Percentiles rank a stretch among this genome's conserved stretches.
Conservation (phyloP, 2,329 filamentous ascomycete species). For the Scedosporium boydii region DNA sequence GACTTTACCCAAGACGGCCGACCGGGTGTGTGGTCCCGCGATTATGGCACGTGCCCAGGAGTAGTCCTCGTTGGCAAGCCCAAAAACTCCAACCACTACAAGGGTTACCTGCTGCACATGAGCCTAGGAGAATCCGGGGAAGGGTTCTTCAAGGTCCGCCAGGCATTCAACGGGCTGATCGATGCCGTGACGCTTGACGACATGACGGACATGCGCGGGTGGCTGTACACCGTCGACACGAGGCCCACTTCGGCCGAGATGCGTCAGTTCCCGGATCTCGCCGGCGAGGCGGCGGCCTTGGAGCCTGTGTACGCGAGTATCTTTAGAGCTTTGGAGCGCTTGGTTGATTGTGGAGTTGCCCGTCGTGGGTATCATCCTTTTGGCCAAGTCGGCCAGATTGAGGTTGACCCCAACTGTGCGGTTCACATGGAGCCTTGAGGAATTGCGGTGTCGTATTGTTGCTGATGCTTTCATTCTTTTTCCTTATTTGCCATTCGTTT, state of each 20-base stretch:
- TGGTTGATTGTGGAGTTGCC: background rate
- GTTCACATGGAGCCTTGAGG: background rate
- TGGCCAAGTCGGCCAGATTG: background rate
- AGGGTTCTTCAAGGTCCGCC: background rate
- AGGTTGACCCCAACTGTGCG: background rate
- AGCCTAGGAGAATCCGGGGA: background rate
- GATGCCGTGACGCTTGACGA: background rate
- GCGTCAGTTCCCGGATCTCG: background rate
- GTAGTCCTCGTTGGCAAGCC: background rate
- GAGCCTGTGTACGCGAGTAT: background rate
- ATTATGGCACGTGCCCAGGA: background rate
- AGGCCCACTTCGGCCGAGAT: background rate
- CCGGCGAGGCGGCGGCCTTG: background rate
- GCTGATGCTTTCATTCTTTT: background rate
- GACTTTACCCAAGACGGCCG: background rate
- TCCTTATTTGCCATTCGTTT: background rate
- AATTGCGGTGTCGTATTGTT: background rate
- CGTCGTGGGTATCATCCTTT: background rate
- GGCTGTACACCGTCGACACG: background rate
- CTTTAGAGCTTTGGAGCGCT: background rate
- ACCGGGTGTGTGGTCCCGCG: background rate
- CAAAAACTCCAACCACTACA: background rate
- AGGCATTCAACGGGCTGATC: background rate
- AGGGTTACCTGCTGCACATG: background rate
- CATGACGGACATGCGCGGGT: background rate